Evolutionary conservation across 2,329 filamentous ascomycete genomes (phyloP), one percentile per base, ranked within the genome.

Genomic region (Lojkania enalia): DNA sequence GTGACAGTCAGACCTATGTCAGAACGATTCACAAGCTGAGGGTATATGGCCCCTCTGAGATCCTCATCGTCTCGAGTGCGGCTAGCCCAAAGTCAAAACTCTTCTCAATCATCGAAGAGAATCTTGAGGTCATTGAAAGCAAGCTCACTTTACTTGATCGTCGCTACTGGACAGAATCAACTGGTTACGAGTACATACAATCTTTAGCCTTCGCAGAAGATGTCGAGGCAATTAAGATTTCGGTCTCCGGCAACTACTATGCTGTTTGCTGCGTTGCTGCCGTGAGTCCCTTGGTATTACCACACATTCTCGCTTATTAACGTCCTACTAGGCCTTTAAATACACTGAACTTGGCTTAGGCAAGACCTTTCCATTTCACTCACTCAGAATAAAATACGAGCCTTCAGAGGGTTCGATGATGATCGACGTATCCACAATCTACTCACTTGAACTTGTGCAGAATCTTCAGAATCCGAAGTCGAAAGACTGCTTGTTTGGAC

Each of bases 341-440:
- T 95, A 88, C 64, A 80, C 95, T 35, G 87, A 95, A 45, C 70
- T 86, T 1, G 81, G 83, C 5, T 77, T 90, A 49, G 77, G 77
- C 3, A 77, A 86, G 48, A 82, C 78, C 0, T 94, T 96, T 63
- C 78, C 83, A 3, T 76, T 79, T n/a, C 86, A 94, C 63, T 91
- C 91, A 15, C 79, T 97, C 21, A 83, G 90, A 3, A 86, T 97
- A 61, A 86, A 84, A 51, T 96, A 95, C 56, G 86, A 92, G 59
- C 87, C 90, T 1, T 90, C 90, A 0, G 88, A 95, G 63, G 88
- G 92, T 18, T 88, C 90, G 0, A 96, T 97, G 91, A 89, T 95
- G 81, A 95, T 97, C 57, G 92, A 96, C 60, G 78, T 94, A 2
- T 86, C 89, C 0, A 95, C 91, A 0, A 89, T 96, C 20, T 80